phyloP scores from a whole-genome alignment of 1,284 basidiomycete species.

The Ganoderma sinense region DNA sequence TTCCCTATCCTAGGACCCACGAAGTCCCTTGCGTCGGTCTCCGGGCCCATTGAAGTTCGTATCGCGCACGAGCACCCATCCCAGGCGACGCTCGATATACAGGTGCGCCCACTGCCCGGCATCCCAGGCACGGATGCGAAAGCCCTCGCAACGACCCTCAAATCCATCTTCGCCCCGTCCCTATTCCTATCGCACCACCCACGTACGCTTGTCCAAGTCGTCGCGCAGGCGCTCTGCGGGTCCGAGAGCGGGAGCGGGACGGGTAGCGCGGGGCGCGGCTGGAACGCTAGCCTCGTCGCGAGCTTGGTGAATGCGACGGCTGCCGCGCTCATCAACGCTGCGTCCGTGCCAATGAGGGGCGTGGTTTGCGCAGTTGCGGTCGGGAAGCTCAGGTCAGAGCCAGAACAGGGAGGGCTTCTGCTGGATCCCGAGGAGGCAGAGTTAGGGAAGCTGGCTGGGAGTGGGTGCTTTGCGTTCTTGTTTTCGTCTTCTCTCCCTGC shows the following conservation, averaged over 20 bases:
- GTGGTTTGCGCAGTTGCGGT: slow-evolving; percentile 73
- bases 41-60: slow-evolving; percentile 80
- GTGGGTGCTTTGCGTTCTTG: slow-evolving; percentile 74
- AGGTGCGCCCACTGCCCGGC: slow-evolving; percentile 69
- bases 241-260: slow-evolving; percentile 39
- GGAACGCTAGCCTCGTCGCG: slow-evolving; percentile 47
- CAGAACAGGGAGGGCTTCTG: slow-evolving; percentile 42
- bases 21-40: slow-evolving; percentile 68
- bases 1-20: slow-evolving; percentile 48
- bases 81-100: slow-evolving; percentile 76
- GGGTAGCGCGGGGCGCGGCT: slow-evolving; percentile 38
- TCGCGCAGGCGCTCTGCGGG: slow-evolving; percentile 64
- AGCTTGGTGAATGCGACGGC: slow-evolving; percentile 74
- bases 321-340: slow-evolving; percentile 70
- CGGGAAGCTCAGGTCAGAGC: slow-evolving; percentile 42
- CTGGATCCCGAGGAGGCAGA: slow-evolving; percentile 64
- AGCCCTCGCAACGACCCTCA: slow-evolving; percentile 57
- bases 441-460: slow-evolving; percentile 43
- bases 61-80: slow-evolving; percentile 70
- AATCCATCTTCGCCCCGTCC: slow-evolving; percentile 61
- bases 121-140: slow-evolving; percentile 75
- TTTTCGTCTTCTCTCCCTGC: slow-evolving; percentile 49
- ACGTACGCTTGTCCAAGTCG: slow-evolving; percentile 73
- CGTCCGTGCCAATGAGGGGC: slow-evolving; percentile 74
- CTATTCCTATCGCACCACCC: slow-evolving; percentile 71